These are phyloP conservation scores for Leptodontidium sp. DNA, from an alignment of 2,329 filamentous ascomycete species.

Conservation along the genomic window DNA sequence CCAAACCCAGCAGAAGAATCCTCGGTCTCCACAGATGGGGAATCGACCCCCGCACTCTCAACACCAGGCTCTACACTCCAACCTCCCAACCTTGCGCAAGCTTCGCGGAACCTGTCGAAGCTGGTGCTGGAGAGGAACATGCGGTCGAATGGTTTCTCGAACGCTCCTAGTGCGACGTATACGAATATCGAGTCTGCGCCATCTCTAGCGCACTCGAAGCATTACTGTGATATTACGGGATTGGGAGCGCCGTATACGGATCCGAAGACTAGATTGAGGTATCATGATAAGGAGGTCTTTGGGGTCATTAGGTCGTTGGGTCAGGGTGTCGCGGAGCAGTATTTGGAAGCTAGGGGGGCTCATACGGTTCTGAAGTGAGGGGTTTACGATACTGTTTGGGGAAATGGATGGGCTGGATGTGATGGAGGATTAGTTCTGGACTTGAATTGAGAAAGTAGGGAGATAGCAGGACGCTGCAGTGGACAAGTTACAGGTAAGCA, in stretches of 20 bases:
- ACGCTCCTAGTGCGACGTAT: slow-evolving; percentile 79
- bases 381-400: neutral
- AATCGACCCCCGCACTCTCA: slow-evolving; percentile 55
- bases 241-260: slow-evolving; percentile 91
- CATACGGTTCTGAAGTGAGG: slow-evolving; percentile 72
- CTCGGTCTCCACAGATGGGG: slow-evolving; percentile 59
- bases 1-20: slow-evolving; percentile 59
- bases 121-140: slow-evolving; percentile 87
- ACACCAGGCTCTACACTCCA: slow-evolving; percentile 52
- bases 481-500: neutral
- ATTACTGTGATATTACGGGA: slow-evolving; percentile 96
- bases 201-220: slow-evolving; percentile 82
- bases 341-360: slow-evolving; percentile 87
- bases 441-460: neutral
- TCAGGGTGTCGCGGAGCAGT: slow-evolving; percentile 85
- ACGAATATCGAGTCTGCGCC: slow-evolving; percentile 97
- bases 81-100: slow-evolving; percentile 81
- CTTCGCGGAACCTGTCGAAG: slow-evolving; percentile 84
- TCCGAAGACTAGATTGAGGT: slow-evolving; percentile 91
- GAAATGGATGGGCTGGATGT: neutral
- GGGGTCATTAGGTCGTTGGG: slow-evolving; percentile 80
- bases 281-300: slow-evolving; percentile 94
- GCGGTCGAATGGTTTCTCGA: slow-evolving; percentile 51
- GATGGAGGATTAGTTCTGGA: neutral
- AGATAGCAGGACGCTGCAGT: neutral